Conservation (phyloP, 2,329 filamentous ascomycete genomes). For the Neofusicoccum cordaticola region DNA sequence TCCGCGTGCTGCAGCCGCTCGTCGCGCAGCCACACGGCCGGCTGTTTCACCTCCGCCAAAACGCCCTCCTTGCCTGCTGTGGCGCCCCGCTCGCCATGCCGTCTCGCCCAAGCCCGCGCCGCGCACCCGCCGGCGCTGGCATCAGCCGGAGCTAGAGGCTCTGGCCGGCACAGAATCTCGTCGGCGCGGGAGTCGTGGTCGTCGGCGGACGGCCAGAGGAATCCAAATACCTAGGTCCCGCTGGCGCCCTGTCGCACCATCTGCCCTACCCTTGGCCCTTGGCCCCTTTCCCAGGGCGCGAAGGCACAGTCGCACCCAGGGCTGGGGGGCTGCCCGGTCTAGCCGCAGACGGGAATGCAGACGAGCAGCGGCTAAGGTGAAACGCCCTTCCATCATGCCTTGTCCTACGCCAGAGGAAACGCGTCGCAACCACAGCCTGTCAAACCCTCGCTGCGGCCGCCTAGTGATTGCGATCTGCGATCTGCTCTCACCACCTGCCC, state of each 20-base stretch:
- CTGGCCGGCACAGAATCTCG: too few relatives aligned
- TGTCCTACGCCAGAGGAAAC: not conserved
- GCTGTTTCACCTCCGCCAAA: not conserved
- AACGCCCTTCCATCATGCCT: not conserved
- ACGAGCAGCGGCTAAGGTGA: constrained; percentile 7
- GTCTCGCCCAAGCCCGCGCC: not conserved
- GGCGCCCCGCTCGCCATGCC: not conserved
- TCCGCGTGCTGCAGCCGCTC: not conserved
- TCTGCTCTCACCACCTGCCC: not conserved
- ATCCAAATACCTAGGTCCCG: too few relatives aligned
- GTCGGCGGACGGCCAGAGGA: too few relatives aligned
- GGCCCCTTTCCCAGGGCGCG: not conserved
- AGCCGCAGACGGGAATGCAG: constrained; percentile 9
- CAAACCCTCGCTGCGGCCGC: not conserved
- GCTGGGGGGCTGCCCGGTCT: not conserved
- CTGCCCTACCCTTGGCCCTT: not conserved
- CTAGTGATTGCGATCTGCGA: constrained; percentile 6
- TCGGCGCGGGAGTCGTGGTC: too few relatives aligned
- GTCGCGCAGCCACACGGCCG: not conserved
- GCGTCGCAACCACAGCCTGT: not conserved
- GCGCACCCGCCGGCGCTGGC: too few relatives aligned
- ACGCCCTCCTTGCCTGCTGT: not conserved
- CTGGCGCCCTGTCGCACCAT: not conserved
- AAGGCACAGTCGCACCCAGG: too few relatives aligned
- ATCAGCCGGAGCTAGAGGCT: too few relatives aligned